A percentile compares a stretch with the other conserved stretches of the same genome.
Evolutionary conservation across 768 basidiomycete species (phyloP).

Genomic region (Guyanaporus albipodus): DNA sequence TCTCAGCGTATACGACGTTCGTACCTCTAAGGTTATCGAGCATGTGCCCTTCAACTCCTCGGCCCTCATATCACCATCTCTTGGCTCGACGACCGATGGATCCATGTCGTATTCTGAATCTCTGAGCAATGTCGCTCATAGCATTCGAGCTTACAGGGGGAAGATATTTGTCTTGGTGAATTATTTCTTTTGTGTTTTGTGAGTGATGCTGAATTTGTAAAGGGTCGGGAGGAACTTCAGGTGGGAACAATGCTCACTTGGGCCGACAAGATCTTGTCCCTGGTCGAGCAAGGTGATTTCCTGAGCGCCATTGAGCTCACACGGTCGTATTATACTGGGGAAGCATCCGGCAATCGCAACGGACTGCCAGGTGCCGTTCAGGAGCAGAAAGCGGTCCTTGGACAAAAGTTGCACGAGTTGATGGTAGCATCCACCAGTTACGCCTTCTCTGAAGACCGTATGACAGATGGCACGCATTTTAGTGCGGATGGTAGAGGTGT

Average conservation of each 20-base stretch:
- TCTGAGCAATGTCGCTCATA: slow-evolving; percentile 56
- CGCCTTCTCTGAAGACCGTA: slow-evolving; percentile 92
- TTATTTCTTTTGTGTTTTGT: not conserved
- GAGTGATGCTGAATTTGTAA: slow-evolving; percentile 7
- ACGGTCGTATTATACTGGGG: slow-evolving; percentile 73
- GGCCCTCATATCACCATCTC: slow-evolving; percentile 51
- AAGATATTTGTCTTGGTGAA: slow-evolving; percentile 88
- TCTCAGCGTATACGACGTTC: slow-evolving; percentile 70
- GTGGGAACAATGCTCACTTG: slow-evolving; percentile 89
- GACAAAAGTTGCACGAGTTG: slow-evolving; percentile 71
- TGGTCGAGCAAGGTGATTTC: slow-evolving; percentile 85
- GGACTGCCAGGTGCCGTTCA: slow-evolving; percentile 68
- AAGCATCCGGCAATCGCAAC: slow-evolving; percentile 81
- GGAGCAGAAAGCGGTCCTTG: slow-evolving; percentile 62
- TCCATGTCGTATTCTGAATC: slow-evolving; percentile 47
- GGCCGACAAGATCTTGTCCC: slow-evolving; percentile 86
- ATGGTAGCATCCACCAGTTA: slow-evolving; percentile 86
- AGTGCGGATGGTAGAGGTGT: slow-evolving; percentile 86
- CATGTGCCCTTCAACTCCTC: slow-evolving; percentile 54
- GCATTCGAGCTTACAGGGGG: slow-evolving; percentile 79
- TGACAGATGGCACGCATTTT: slow-evolving; percentile 83
- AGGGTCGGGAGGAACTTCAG: slow-evolving; percentile 64
- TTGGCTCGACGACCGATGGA: slow-evolving; percentile 44
- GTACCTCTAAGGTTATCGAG: slow-evolving; percentile 56
- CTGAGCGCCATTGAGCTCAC: slow-evolving; percentile 85